phyloP scores from a whole-genome alignment of 164 flowering plant species.

The Dillenia suffruticosa region DNA sequence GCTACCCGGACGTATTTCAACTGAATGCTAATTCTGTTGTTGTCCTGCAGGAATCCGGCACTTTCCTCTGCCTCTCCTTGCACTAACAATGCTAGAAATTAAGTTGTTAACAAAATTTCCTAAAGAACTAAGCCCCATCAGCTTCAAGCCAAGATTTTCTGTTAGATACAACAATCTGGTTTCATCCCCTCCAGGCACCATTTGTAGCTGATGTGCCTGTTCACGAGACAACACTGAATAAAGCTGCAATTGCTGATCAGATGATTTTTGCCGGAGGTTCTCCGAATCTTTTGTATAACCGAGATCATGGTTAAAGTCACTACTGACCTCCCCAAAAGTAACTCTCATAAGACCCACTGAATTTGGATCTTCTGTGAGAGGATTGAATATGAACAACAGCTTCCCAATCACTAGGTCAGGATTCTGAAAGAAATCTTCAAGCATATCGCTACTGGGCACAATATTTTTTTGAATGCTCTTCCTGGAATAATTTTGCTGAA shows the following conservation, averaged over 20 bases:
- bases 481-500: conserved; percentile 21
- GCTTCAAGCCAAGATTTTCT: conserved; percentile 51
- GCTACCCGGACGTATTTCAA: neutral
- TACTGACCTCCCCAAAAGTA: conserved; percentile 27
- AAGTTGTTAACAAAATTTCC: conserved; percentile 37
- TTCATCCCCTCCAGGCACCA: conserved; percentile 39
- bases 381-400: conserved; percentile 56
- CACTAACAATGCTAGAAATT: conserved; percentile 42
- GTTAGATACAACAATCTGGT: conserved; percentile 32
- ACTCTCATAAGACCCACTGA: conserved; percentile 68
- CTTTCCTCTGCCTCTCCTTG: conserved; percentile 46
- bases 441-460: conserved; percentile 38
- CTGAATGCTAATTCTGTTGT: conserved; percentile 8
- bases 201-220: conserved; percentile 47
- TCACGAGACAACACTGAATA: conserved; percentile 57
- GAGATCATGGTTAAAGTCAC: conserved; percentile 12
- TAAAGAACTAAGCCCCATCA: conserved; percentile 56
- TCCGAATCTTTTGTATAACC: conserved; percentile 14
- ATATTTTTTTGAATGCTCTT: conserved; percentile 29
- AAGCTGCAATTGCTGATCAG: conserved; percentile 35
- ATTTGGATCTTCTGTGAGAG: conserved; percentile 43
- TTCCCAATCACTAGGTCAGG: conserved; percentile 77
- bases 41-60: conserved; percentile 19
- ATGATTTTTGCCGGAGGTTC: conserved; percentile 9
- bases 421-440: conserved; percentile 52